Base-by-base conservation (phyloP, 2,329 filamentous ascomycete genomes). In the Rasamsonia emersonii region DNA sequence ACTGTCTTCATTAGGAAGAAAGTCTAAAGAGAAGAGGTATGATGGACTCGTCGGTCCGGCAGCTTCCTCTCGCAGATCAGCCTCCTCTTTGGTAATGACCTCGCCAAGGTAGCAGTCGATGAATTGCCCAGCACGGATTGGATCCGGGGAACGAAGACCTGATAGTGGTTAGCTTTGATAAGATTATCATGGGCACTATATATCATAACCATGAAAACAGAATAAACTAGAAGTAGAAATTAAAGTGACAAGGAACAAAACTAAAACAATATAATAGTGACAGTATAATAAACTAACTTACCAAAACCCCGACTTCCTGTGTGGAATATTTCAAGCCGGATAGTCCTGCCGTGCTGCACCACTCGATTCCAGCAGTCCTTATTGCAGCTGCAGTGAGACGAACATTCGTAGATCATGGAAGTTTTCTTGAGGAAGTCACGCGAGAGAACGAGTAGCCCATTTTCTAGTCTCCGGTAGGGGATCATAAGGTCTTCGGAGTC, bases 31-130 rank as follows among this genome's bases (percentile, higher is more conserved):
- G 38, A 65, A 65, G 4, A 66, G 51, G 27, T 67, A 67, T 1
- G 59, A 64, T 2, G 56, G 47, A 1, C 44, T 41, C 10, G 53
- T 38, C 2, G 51, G 33, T 7, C 36, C 35, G 4, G 43, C 40
- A 1, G 49, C 41, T 2, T 47, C 47, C 37, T 66, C 64, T 4
- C 64, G 58, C 4, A 44, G 36, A n/a, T 58, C 51, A 5, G 63
- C 53, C 13, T 51, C 49, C 5, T 48, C 30, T 15, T 51, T 47
- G 0, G 56, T 61, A 4, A 67, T 53, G 0, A 67, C 55, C 34
- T 67, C 64, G 3, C 64, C 64, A 0, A 64, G 53, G 34, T 67
- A 67, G 6, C 47, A 46, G 30, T 66, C 62, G 30, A 67, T 64
- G 28, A 64, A 67, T 38, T 67, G 62, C 0, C 64, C 64, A 1